These are phyloP conservation scores for Nakazawaea ernobii DNA, from an alignment of 805 yeast species.

Conservation along the genomic window DNA sequence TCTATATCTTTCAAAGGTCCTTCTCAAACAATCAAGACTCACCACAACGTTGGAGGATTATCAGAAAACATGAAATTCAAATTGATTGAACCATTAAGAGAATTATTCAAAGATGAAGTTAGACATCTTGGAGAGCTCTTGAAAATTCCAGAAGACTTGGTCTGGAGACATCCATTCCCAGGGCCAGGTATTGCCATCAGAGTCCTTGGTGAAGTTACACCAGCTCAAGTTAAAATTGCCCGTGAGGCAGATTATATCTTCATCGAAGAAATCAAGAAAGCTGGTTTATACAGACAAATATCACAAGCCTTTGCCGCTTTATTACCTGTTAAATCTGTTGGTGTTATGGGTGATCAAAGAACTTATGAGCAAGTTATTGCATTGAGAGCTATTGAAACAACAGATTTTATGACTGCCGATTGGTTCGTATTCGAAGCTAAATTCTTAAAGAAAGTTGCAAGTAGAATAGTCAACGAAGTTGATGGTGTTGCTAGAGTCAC, in stretches of 20 bases:
- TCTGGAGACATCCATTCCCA: slow-evolving; percentile 99
- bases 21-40: slow-evolving; percentile 98
- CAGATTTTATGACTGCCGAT: slow-evolving; percentile 99
- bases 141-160: slow-evolving; percentile 94
- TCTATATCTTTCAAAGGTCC: slow-evolving; percentile 99
- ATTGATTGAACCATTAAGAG: slow-evolving; percentile 97
- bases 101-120: slow-evolving; percentile 97
- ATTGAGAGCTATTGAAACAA: slow-evolving; percentile 94
- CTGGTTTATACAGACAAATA: slow-evolving; percentile 87
- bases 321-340: slow-evolving; percentile 96
- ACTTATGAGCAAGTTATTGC: slow-evolving; percentile 99
- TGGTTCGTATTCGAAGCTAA: slow-evolving; percentile 93
- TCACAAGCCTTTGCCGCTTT: slow-evolving; percentile 98
- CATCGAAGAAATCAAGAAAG: slow-evolving; percentile 91
- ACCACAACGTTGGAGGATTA: slow-evolving; percentile 98
- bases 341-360: slow-evolving; percentile 99
- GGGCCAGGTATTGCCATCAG: slow-evolving; percentile 99
- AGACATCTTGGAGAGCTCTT: slow-evolving; percentile 91
- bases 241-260: slow-evolving; percentile 95
- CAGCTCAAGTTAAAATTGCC: slow-evolving; percentile 89
- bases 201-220: slow-evolving; percentile 94
- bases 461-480: slow-evolving; percentile 97
- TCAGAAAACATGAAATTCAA: slow-evolving; percentile 97
- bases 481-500: slow-evolving; percentile 99
- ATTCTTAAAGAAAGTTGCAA: slow-evolving; percentile 87